These are phyloP conservation scores for Rhizophora mangle DNA, from an alignment of 345 rosid genomes.

Conservation along the genomic window DNA sequence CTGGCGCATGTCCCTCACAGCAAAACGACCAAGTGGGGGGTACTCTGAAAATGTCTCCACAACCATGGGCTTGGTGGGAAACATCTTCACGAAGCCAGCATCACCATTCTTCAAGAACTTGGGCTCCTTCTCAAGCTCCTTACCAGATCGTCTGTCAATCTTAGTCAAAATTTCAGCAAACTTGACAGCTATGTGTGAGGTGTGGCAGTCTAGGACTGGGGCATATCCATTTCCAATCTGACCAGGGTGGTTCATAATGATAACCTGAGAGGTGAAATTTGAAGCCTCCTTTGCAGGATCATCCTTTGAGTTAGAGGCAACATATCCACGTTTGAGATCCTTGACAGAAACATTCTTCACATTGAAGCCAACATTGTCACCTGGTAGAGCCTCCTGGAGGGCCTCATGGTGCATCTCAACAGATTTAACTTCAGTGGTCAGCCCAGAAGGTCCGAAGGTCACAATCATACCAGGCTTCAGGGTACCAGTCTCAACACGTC, in stretches of 20 bases:
- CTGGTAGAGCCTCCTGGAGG: conserved; percentile 30
- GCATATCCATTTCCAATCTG: conserved; percentile 38
- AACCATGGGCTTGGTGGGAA: conserved; percentile 36
- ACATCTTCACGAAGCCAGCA: conserved; percentile 36
- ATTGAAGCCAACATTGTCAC: conserved; percentile 43
- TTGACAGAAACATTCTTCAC: conserved; percentile 44
- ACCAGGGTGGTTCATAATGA: conserved; percentile 47
- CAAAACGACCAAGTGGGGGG: conserved; percentile 41
- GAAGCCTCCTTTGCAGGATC: conserved; percentile 44
- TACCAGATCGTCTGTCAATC: conserved; percentile 40
- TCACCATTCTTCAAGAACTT: conserved; percentile 45
- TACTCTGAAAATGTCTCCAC: conserved; percentile 33
- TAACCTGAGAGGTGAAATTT: conserved; percentile 37
- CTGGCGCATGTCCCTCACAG: conserved; percentile 38
- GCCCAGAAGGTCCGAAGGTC: conserved; percentile 25
- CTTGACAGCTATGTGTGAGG: conserved; percentile 34
- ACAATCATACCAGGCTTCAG: conserved; percentile 30
- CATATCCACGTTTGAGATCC: conserved; percentile 44
- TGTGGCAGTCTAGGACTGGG: conserved; percentile 32
- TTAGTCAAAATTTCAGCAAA: conserved; percentile 36
- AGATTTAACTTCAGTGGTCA: conserved; percentile 27
- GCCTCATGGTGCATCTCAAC: conserved; percentile 32
- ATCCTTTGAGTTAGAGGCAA: conserved; percentile 42
- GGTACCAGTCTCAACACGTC: conserved; percentile 27
- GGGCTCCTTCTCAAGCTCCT: conserved; percentile 44